Evolutionary conservation across 306 rosid genomes (phyloP), one percentile per base, ranked within the genome.

Genomic region (Phaseolus lunatus): DNA sequence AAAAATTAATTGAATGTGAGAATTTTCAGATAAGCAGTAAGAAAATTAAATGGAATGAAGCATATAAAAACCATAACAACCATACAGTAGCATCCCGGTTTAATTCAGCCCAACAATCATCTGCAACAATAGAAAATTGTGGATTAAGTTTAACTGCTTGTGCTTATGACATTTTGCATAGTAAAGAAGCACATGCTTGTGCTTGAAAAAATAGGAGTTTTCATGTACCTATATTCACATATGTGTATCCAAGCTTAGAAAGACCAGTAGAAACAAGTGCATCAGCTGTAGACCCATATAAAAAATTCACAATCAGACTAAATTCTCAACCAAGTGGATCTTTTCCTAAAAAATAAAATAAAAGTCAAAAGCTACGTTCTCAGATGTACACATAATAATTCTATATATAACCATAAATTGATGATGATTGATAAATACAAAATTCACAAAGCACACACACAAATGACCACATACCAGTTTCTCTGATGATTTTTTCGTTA

Each of bases 61-160:
- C 35, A 78, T 20, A 59, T 8, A 64, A 75, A 45, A 74, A 70
- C 16, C 3, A 67, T 11, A 31, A 6, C n/a, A 39, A 47, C 11
- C 24, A 14, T 84, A 92, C 97, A 89, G 82, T 81, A 29, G 6
- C 64, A 59, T 95, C 97, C 26, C 99, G 87, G 84, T 84, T 69
- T 33, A 88, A 16, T 85, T 95, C 99, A 26, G 97, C 99, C 99
- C 99, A 95, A 81, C 99, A 95, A 87, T 92, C 99, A 90, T 95
- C 99, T 95, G 75, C 72, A 71, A 2, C 33, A 78, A 61, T 19
- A 22, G 37, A 67, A 73, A 72, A 44, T 27, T 63, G 37, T 2
- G 19, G 10, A 52, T 69, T 3, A 64, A 57, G 58, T 23, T 68
- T 48, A 48, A 53, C n/a, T 15, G 10, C 24, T 39, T n/a, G 39